A percentile compares a stretch with the other conserved stretches of the same genome.
These are phyloP conservation scores for Wickerhamomyces sp. DNA, from an alignment of 1,139 yeast species.

Conservation along the genomic window DNA sequence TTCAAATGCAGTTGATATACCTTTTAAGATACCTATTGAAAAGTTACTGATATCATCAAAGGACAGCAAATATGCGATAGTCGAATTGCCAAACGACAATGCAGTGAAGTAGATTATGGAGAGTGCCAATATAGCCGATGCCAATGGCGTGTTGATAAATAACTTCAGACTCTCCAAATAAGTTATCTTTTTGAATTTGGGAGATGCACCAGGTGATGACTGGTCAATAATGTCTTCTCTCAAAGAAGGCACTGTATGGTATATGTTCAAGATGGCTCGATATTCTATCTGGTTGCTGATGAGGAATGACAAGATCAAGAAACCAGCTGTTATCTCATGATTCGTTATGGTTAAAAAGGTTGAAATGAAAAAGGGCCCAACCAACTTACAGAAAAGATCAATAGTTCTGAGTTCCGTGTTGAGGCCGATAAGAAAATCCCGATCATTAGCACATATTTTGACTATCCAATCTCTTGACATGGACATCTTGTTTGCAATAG, in stretches of 20 bases:
- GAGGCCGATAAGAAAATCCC: conserved; percentile 21
- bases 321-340: conserved; percentile 19
- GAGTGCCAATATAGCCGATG: conserved; percentile 38
- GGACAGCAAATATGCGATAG: conserved; percentile 27
- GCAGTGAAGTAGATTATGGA: conserved; percentile 30
- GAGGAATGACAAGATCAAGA: conserved; percentile 25
- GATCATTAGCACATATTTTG: conserved; percentile 28
- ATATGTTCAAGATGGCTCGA: conserved; percentile 27
- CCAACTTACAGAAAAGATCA: conserved; percentile 31
- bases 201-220: background rate
- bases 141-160: conserved; percentile 44
- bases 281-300: conserved; percentile 29
- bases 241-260: conserved; percentile 24
- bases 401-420: conserved; percentile 32
- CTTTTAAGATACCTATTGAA: conserved; percentile 27
- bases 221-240: conserved; percentile 3
- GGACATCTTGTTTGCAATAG: conserved; percentile 31
- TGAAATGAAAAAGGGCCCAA: conserved; percentile 33
- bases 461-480: conserved; percentile 38
- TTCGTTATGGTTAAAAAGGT: conserved; percentile 24
- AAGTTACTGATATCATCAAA: conserved; percentile 26
- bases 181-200: conserved; percentile 5
- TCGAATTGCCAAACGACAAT: conserved; percentile 30
- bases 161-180: conserved; percentile 26
- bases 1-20: conserved; percentile 26